Conservation (phyloP, 1,284 basidiomycete species). For the Bondarzewia mesenterica region DNA sequence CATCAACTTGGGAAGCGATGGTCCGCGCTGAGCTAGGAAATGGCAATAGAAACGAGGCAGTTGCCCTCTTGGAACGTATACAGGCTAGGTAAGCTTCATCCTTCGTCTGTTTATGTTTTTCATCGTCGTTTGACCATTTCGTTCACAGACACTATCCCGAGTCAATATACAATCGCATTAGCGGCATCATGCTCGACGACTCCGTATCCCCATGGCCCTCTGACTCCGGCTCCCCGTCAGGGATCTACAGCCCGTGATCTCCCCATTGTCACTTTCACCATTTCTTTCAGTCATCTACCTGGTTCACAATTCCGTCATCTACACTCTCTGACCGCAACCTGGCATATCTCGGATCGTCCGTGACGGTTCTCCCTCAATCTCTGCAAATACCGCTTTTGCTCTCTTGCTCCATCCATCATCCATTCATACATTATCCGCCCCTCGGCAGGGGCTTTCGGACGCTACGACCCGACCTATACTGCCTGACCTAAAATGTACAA, state of each 20-base stretch:
- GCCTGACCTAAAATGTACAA: too few species aligned
- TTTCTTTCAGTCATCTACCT: neutral
- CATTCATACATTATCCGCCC: too few species aligned
- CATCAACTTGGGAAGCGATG: constrained; percentile 92
- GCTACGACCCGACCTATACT: too few species aligned
- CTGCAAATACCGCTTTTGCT: too few species aligned
- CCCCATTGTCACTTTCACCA: neutral
- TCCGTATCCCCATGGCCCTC: constrained; percentile 24
- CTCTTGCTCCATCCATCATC: too few species aligned
- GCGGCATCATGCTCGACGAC: constrained; percentile 33
- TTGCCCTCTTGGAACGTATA: constrained; percentile 69
- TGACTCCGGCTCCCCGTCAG: constrained; percentile 2
- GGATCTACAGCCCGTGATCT: constrained; percentile 7
- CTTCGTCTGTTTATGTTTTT: constrained; percentile 15
- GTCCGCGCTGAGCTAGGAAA: constrained; percentile 83
- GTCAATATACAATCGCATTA: constrained; percentile 34
- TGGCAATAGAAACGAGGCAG: constrained; percentile 66
- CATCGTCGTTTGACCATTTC: constrained; percentile 1
- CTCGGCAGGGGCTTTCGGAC: too few species aligned
- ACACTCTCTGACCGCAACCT: too few species aligned
- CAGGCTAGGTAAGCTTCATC: constrained; percentile 48
- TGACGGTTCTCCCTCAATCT: too few species aligned
- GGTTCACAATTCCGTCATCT: too few species aligned
- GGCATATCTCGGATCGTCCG: too few species aligned
- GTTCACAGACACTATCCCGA: constrained; percentile 55